A percentile compares a stretch with the other conserved stretches of the same genome.
Evolutionary conservation across 768 basidiomycete species (phyloP).

Genomic region (Podaxis sp.): DNA sequence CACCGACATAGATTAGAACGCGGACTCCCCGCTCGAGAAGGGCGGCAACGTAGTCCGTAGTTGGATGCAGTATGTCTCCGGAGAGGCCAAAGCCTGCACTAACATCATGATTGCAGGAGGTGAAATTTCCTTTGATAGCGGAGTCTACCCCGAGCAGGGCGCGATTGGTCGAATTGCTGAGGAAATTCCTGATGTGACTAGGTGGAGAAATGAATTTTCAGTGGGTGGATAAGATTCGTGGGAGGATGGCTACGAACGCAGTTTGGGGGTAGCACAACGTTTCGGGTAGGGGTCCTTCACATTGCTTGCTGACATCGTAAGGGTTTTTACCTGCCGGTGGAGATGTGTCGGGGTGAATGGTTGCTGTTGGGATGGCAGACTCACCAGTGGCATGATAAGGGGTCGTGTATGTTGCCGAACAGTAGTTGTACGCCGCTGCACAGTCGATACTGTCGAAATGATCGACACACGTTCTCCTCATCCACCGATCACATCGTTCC

Average conservation of each 20-base stretch:
- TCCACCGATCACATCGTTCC: constrained; percentile 56
- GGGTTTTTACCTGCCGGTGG: constrained; percentile 39
- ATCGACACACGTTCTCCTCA: constrained; percentile 55
- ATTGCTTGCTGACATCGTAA: constrained; percentile 65
- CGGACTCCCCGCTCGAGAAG: constrained; percentile 70
- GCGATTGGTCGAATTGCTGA: constrained; percentile 53
- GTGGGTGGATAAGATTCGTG: not conserved
- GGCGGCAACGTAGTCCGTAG: constrained; percentile 54
- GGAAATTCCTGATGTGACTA: constrained; percentile 58
- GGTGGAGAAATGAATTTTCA: not conserved
- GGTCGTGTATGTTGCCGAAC: constrained; percentile 43
- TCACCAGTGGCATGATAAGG: constrained; percentile 37
- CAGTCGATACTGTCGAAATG: constrained; percentile 64
- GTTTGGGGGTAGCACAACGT: constrained; percentile 61
- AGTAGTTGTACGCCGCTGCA: constrained; percentile 56
- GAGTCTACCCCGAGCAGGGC: constrained; percentile 58
- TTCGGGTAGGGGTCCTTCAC: constrained; percentile 40
- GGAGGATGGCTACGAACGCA: constrained; percentile 15
- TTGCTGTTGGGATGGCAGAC: constrained; percentile 9
- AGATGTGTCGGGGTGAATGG: not conserved
- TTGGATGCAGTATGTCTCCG: constrained; percentile 40
- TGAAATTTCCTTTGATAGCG: constrained; percentile 27
- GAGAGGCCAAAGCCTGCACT: constrained; percentile 40
- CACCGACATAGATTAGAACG: constrained; percentile 66
- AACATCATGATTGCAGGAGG: constrained; percentile 35